Evolutionary conservation across 2,329 filamentous ascomycete genomes (phyloP), one percentile per base, ranked within the genome.

Genomic region (Diaporthe sp.): DNA sequence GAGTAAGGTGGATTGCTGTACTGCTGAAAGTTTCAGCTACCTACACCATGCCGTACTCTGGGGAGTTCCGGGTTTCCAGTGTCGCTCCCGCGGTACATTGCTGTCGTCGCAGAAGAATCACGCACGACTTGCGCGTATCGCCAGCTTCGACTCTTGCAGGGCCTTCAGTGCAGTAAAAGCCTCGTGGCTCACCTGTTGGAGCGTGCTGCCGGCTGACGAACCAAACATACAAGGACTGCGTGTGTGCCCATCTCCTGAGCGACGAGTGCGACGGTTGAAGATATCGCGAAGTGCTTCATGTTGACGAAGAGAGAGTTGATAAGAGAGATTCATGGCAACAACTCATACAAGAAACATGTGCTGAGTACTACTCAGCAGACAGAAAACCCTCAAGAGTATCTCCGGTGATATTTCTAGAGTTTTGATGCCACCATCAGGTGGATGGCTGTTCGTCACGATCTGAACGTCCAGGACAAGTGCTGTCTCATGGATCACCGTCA

Each of bases 211-310:
- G 33, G 15, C n/a, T 68, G 30, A 15, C 13, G 7, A 25, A 19
- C n/a, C 47, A 19, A 7, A 30, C 47, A n/a, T n/a, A 68, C 64
- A 68, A 54, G 47, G 33, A 68, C n/a, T 38, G 19, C 64, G 38
- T 68, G 45, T 10, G 47, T 54, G 33, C 1, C 15, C 15, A 40
- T 54, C 19, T 54, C 12, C 30, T 19, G n/a, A 35, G 47, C 33
- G 33, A 40, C n/a, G 47, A 40, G 33, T 22, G 13, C 30, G n/a
- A 9, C 22, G 10, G 22, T 5, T 28, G 45, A 40, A 17, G n/a
- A 52, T 22, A 19, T 15, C 19, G 30, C 5, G 33, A 68, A n/a
- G 33, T 7, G 33, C 47, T 52, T 4, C 19, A 25, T 52, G 22
- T 52, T 19, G 45, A 13, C 19, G 22, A 47, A 6, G 47, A 33